phyloP scores from a whole-genome alignment of 1,139 yeast species.

The Suhomyces bolitotheri region DNA sequence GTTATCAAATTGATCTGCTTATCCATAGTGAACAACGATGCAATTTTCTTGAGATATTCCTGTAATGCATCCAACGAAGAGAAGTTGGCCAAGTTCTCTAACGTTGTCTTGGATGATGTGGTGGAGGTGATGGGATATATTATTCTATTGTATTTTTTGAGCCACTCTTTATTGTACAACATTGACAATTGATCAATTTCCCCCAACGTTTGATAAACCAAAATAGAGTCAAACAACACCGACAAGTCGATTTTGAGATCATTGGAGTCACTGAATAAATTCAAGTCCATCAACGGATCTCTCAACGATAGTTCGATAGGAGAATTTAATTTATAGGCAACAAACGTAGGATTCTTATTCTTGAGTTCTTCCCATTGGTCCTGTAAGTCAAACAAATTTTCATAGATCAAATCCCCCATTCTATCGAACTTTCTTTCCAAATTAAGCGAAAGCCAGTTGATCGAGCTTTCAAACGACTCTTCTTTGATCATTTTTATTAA shows the following conservation, averaged over 20 bases:
- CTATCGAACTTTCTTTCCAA: constrained; percentile 59
- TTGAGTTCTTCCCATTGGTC: constrained; percentile 52
- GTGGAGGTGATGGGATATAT: constrained; percentile 59
- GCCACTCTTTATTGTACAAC: constrained; percentile 71
- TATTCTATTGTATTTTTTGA: constrained; percentile 69
- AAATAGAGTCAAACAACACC: constrained; percentile 76
- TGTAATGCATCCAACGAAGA: constrained; percentile 40
- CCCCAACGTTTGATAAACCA: constrained; percentile 76
- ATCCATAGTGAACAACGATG: constrained; percentile 80
- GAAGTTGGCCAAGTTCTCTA: constrained; percentile 21
- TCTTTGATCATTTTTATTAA: constrained; percentile 74
- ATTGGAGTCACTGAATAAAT: constrained; percentile 46
- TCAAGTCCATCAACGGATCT: constrained; percentile 49
- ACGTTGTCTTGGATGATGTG: constrained; percentile 15
- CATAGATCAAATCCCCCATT: constrained; percentile 63
- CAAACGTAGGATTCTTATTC: constrained; percentile 39
- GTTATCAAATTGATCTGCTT: constrained; percentile 61
- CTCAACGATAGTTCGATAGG: constrained; percentile 80
- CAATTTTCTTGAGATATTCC: constrained; percentile 59
- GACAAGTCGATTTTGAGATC: constrained; percentile 55
- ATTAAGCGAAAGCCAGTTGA: constrained; percentile 66
- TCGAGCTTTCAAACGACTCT: constrained; percentile 73
- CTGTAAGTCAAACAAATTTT: constrained; percentile 56
- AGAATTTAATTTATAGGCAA: constrained; percentile 72
- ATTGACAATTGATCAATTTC: constrained; percentile 59